Evolutionary conservation across 495 filamentous ascomycete species (phyloP).

Genomic region (Penicillium steckii): DNA sequence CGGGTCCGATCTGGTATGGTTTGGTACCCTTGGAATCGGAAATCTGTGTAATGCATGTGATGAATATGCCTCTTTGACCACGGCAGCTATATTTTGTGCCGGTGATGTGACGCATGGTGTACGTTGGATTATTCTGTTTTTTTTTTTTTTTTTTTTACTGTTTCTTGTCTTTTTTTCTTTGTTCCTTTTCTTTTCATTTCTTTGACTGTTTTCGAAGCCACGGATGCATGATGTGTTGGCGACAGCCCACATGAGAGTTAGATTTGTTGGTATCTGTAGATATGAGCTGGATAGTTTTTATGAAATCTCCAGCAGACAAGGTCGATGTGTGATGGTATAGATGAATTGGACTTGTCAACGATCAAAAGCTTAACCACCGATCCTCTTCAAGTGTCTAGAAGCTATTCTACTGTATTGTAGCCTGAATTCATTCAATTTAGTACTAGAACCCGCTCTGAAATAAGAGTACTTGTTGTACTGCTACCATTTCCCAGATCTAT

Average conservation of each 20-base stretch:
- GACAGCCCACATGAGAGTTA: conserved; percentile 3
- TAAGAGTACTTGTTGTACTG: too few relatives aligned
- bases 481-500: too few relatives aligned
- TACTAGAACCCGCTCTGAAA: too few relatives aligned
- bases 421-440: too few relatives aligned
- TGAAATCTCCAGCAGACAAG: neutral
- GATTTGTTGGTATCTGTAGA: conserved; percentile 19
- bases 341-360: conserved; percentile 7
- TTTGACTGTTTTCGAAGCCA: neutral
- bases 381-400: neutral
- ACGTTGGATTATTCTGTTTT: neutral
- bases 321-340: conserved; percentile 10
- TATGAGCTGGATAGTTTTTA: conserved; percentile 11
- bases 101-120: conserved; percentile 16
- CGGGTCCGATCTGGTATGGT: conserved; percentile 32
- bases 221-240: conserved; percentile 1
- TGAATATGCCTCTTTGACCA: conserved; percentile 7
- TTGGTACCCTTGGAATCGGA: conserved; percentile 7
- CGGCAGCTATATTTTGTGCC: conserved; percentile 6
- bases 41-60: conserved; percentile 23
- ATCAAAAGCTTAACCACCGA: neutral
- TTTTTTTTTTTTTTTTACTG: conserved; percentile 2
- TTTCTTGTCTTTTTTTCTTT: neutral
- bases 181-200: conserved; percentile 8
- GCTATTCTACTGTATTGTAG: too few relatives aligned